Evolutionary conservation across 148 eudicot species (phyloP).

Genomic region (Arctostaphylos glauca): DNA sequence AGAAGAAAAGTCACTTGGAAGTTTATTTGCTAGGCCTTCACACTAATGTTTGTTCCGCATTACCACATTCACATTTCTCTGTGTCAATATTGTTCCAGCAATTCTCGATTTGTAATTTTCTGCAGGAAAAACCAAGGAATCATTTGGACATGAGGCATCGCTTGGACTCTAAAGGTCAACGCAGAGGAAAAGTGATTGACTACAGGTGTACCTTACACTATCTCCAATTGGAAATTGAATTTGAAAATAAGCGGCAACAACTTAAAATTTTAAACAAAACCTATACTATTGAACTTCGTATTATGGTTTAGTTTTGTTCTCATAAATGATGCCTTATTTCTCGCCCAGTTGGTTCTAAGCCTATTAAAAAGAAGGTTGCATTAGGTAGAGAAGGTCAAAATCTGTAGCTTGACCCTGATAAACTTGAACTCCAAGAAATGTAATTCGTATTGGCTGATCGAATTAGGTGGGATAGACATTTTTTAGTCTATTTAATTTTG

Average conservation of each 20-base stretch:
- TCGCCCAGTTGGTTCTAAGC: not conserved
- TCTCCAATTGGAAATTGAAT: slow-evolving; percentile 7
- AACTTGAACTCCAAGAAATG: not conserved
- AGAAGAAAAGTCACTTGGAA: not conserved
- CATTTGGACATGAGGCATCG: slow-evolving; percentile 97
- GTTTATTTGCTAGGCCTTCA: not conserved
- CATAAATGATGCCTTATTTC: not conserved
- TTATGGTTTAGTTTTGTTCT: not conserved
- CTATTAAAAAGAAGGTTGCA: not conserved
- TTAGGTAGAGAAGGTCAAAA: not conserved
- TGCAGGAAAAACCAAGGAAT: slow-evolving; percentile 89
- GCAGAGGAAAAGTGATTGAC: slow-evolving; percentile 92
- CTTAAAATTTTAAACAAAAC: not conserved
- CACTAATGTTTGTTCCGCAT: not conserved
- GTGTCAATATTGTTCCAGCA: not conserved
- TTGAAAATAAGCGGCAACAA: not conserved
- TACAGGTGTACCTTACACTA: slow-evolving; percentile 56
- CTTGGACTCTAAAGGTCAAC: slow-evolving; percentile 94
- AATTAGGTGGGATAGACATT: not conserved
- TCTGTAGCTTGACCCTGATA: not conserved
- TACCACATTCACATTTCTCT: not conserved
- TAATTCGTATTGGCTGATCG: not conserved
- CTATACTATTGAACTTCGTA: not conserved
- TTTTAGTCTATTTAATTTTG: not conserved
- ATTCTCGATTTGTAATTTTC: not conserved